Base-by-base conservation (phyloP, 2,329 filamentous ascomycete species). In the Fusarium tanahbumbuense region DNA sequence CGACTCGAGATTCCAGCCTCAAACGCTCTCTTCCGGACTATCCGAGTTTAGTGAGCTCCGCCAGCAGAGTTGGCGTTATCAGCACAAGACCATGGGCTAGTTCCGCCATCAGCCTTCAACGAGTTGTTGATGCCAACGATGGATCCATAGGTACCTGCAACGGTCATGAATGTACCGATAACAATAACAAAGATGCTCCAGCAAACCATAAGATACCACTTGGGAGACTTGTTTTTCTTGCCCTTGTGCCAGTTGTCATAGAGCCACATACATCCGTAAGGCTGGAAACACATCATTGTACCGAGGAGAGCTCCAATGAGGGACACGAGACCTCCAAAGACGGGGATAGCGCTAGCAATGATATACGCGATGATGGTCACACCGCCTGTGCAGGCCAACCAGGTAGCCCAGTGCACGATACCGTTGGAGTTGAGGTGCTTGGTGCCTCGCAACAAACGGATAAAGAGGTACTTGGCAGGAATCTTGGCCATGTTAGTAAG, bases 91-190 rank as follows among this genome's bases (percentile, higher is more conserved):
- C 80, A 84, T 0, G 80, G 80, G 2, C 73, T 71, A 5, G 80
- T 79, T 0, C 80, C 80, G 3, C 78, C 79, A 6, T 72, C 72
- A 7, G 65, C 64, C n/a, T 74, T 72, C 57, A 83, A 82, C 2
- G 75, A 73, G 9, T 80, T 75, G 10, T 71, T 78, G 34, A 74
- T 73, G 6, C 71, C 76, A 10, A 82, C 73, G 8, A 85, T 72
- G 0, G 81, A 81, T 1, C 81, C 82, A 50, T 84, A 85, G 0
- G 82, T 84, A 2, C 82, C 83, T 6, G 76, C 80, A 47, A 84
- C 70, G 76, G 80, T 84, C 11, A 84, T 64, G 60, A 84, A 85
- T 0, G 70, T 70, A 8, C 74, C 74, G 4, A 63, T 54, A 1
- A 57, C 16, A 3, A 72, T 68, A 8, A 72, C 48, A 48, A 72